Conservation (phyloP, 192 early-diverging fungal species). For the Cetraspora pellucida region DNA sequence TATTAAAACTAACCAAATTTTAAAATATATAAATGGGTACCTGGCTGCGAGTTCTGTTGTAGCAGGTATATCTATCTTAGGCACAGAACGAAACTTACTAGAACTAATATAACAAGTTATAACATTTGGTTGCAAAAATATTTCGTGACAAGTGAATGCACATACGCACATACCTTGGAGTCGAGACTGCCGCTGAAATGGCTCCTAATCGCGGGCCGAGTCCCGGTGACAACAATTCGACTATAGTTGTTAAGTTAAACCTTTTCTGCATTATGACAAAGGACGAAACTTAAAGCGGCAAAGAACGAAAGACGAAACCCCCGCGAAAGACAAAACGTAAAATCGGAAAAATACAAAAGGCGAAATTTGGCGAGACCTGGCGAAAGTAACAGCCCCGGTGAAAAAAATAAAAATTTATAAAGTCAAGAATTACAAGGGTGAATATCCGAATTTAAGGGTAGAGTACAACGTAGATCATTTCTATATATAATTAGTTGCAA, state of each 20-base stretch:
- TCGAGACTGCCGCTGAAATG: not conserved
- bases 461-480: too few species aligned
- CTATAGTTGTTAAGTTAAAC: too few species aligned
- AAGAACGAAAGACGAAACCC: slow-evolving; percentile 9
- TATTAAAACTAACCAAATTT: not conserved
- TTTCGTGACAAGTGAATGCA: not conserved
- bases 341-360: too few species aligned
- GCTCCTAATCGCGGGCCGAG: slow-evolving; percentile 2
- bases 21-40: not conserved
- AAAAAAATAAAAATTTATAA: not conserved
- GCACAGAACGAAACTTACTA: not conserved
- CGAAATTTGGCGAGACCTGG: too few species aligned
- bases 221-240: slow-evolving; percentile 9
- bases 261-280: too few species aligned
- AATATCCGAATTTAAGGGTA: not conserved
- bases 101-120: not conserved
- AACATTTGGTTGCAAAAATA: not conserved
- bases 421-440: not conserved
- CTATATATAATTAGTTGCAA: too few species aligned
- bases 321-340: not conserved
- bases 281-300: too few species aligned
- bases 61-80: slow-evolving; percentile 11
- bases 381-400: too few species aligned
- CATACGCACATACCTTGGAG: not conserved
- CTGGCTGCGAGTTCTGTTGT: slow-evolving; percentile 16